These are phyloP conservation scores for Geopyxis carbonaria DNA, from an alignment of 495 filamentous ascomycete genomes.

Conservation along the genomic window DNA sequence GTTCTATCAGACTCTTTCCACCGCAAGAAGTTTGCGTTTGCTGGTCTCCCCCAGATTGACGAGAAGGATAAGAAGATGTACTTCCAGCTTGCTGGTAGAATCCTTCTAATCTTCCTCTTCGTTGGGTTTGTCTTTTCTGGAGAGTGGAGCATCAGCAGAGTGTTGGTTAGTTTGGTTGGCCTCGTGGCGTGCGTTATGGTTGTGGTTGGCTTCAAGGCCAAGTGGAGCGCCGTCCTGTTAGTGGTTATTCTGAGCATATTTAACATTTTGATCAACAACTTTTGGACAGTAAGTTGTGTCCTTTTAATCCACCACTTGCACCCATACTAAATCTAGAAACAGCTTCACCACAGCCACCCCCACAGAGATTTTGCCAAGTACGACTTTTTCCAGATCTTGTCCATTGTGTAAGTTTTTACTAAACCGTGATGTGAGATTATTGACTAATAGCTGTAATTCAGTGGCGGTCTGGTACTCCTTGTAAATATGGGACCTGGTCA, in stretches of 20 bases:
- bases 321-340: constrained; percentile 19
- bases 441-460: constrained; percentile 24
- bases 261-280: constrained; percentile 96
- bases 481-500: constrained; percentile 97
- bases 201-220: constrained; percentile 97
- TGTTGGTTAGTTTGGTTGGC: constrained; percentile 66
- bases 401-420: constrained; percentile 66
- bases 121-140: constrained; percentile 91
- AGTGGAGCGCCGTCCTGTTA: constrained; percentile 87
- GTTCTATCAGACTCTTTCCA: constrained; percentile 96
- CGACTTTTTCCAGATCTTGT: constrained; percentile 99
- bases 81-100: constrained; percentile 89
- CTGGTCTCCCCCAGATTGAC: constrained; percentile 79
- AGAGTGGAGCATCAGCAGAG: constrained; percentile 71
- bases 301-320: background rate
- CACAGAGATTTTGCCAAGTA: constrained; percentile 99
- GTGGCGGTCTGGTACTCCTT: constrained; percentile 78
- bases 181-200: constrained; percentile 94
- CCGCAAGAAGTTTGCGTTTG: constrained; percentile 90
- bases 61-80: constrained; percentile 99
- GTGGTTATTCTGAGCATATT: constrained; percentile 91
- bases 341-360: constrained; percentile 96
- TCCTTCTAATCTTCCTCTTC: constrained; percentile 95
- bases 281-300: constrained; percentile 77
- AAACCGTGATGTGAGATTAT: constrained; percentile 12